phyloP scores from a whole-genome alignment of 805 yeast genomes.

The Cyberlindnera suaveolens region DNA sequence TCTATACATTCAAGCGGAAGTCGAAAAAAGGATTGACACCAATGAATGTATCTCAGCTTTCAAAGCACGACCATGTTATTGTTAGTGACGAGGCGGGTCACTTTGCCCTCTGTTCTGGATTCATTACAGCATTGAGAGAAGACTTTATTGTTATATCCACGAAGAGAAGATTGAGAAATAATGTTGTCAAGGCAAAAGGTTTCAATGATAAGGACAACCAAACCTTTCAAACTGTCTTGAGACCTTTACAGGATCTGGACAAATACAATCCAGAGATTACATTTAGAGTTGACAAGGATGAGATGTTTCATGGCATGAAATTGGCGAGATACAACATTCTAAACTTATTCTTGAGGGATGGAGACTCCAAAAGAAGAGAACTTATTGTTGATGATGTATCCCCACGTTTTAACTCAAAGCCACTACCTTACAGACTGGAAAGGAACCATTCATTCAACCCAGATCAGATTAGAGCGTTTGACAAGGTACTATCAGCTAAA shows the following conservation, averaged over 20 bases:
- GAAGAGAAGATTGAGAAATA: conserved; percentile 43
- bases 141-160: conserved; percentile 43
- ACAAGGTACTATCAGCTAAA: conserved; percentile 52
- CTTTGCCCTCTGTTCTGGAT: conserved; percentile 65
- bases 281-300: conserved; percentile 78
- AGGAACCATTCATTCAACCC: conserved; percentile 40
- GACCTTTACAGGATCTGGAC: conserved; percentile 8
- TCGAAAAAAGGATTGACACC: conserved; percentile 5
- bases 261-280: conserved; percentile 10
- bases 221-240: conserved; percentile 43
- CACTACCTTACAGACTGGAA: conserved; percentile 18
- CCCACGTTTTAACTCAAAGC: conserved; percentile 24
- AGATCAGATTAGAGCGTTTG: conserved; percentile 69
- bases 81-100: conserved; percentile 80
- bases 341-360: conserved; percentile 50
- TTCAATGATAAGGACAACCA: conserved; percentile 44
- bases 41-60: conserved; percentile 40
- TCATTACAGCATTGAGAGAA: conserved; percentile 38
- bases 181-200: conserved; percentile 25
- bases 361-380: conserved; percentile 28
- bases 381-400: conserved; percentile 27
- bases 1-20: conserved; percentile 45
- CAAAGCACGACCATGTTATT: conserved; percentile 55
- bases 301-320: conserved; percentile 66
- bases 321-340: conserved; percentile 71